Conservation (phyloP, 1,139 yeast genomes). For the Casaregolazyma lundiana region DNA sequence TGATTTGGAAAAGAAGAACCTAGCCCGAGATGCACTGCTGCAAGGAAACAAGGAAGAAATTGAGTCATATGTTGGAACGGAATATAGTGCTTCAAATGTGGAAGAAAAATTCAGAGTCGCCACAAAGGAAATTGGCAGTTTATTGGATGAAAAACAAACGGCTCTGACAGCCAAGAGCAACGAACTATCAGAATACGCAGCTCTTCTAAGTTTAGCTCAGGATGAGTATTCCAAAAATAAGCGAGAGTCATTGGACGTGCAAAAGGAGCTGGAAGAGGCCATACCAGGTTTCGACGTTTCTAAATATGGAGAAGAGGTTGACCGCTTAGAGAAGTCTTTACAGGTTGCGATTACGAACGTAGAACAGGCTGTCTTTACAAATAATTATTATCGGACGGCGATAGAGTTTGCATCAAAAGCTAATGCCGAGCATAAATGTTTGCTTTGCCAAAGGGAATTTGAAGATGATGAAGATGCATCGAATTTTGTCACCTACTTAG, state of each 20-base stretch:
- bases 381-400: constrained; percentile 61
- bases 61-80: constrained; percentile 21
- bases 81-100: constrained; percentile 21
- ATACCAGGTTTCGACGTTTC: constrained; percentile 10
- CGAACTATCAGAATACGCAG: constrained; percentile 4
- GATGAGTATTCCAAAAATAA: constrained; percentile 21
- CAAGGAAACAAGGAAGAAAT: constrained; percentile 20
- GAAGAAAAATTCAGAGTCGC: constrained; percentile 2
- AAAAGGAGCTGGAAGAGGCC: constrained; percentile 21
- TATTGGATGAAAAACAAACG: constrained; percentile 2
- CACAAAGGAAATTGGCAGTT: constrained; percentile 11
- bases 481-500: constrained; percentile 4
- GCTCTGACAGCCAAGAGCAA: neutral
- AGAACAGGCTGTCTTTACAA: constrained; percentile 62
- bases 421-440: constrained; percentile 49
- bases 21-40: constrained; percentile 28
- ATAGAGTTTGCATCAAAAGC: constrained; percentile 46
- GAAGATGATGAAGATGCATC: constrained; percentile 30
- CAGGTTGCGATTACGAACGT: constrained; percentile 55
- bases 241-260: constrained; percentile 17
- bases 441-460: constrained; percentile 62
- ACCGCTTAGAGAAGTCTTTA: constrained; percentile 58
- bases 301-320: constrained; percentile 28
- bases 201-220: constrained; percentile 16
- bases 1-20: constrained; percentile 32